These are phyloP conservation scores for Ustilago crameri DNA, from an alignment of 1,284 basidiomycete genomes.

Conservation along the genomic window DNA sequence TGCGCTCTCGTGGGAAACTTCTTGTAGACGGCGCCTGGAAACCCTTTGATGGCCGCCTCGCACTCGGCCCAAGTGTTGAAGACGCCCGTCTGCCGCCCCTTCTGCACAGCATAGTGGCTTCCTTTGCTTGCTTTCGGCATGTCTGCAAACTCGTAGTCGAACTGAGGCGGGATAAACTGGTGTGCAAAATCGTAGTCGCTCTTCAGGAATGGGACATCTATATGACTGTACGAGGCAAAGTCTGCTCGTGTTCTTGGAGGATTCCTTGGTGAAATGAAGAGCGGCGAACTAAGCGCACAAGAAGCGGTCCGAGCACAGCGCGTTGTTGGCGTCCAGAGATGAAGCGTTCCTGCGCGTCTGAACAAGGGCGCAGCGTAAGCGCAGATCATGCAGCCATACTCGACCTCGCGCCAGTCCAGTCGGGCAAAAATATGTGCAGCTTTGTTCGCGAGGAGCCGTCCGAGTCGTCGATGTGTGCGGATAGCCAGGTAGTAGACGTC, in stretches of 20 bases:
- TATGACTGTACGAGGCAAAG: too few species aligned
- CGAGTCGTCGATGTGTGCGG: too few species aligned
- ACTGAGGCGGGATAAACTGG: background rate
- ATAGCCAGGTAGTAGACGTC: too few species aligned
- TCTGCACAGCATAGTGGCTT: conserved; percentile 56
- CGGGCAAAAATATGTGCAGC: background rate
- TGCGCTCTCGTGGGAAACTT: conserved; percentile 73
- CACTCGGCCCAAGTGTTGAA: conserved; percentile 71
- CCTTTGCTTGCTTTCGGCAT: conserved; percentile 33
- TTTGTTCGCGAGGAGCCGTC: too few species aligned
- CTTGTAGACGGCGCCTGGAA: conserved; percentile 74
- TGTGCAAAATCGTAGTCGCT: conserved; percentile 4
- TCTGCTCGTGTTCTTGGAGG: background rate
- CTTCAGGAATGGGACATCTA: too few species aligned
- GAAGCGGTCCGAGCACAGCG: conserved; percentile 19
- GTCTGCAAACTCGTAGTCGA: background rate
- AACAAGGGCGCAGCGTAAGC: conserved; percentile 1
- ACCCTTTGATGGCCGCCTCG: conserved; percentile 74
- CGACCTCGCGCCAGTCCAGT: background rate
- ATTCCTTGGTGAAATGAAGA: background rate
- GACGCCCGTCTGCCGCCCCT: conserved; percentile 58
- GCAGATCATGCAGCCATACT: conserved; percentile 12
- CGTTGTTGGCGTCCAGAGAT: background rate
- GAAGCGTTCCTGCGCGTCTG: conserved; percentile 4
- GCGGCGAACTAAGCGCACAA: background rate